Base-by-base conservation (phyloP, 2,329 filamentous ascomycete genomes). In the Cercospora zeina region DNA sequence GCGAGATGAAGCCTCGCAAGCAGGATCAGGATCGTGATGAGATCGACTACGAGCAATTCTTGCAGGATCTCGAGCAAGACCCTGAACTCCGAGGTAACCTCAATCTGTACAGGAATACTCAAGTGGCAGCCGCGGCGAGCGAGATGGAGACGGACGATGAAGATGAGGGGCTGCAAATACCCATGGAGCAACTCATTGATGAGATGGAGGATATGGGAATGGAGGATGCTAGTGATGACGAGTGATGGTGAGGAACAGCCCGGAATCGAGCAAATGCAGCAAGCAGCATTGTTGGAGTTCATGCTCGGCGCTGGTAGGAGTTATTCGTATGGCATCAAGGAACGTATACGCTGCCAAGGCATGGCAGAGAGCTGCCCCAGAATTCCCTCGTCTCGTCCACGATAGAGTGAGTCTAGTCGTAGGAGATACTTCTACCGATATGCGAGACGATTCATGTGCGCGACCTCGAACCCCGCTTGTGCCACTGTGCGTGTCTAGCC, bases 1-100 rank as follows among this genome's bases (percentile, higher is more conserved):
- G 89, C 68, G 93, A 97, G 68, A 83, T 96, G 76, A 79, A 93
- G 67, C 90, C 91, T 36, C 88, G 90, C 81, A 91, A 96, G 79
- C 82, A 91, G 63, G 93, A 97, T 74, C 89, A 93, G 74, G 90
- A 93, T 63, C 87, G 87, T 66, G 87, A 96, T 81, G 93, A 97
- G 74, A 85, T 88, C 68, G 95, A 99, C 77, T 99, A 96, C 78
- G 95, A 99, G 80, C 86, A 93, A 85, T 99, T 99, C 86, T 80
- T 99, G 81, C 88, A 89, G 50, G 95, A 99, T 76, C 91, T 99
- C 10, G 96, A 99, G 78, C 93, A 97, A 75, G 95, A 99, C 75
- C 84, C 89, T 57, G 95, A 99, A 73, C 82, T 97, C 68, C 84
- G 95, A 59, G 85, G 87, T 47, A 92, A 91, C 1, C 80, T 99